Evolutionary conservation across 495 filamentous ascomycete species (phyloP), one percentile per base, ranked within the genome.

Genomic region (Terfezia claveryi): DNA sequence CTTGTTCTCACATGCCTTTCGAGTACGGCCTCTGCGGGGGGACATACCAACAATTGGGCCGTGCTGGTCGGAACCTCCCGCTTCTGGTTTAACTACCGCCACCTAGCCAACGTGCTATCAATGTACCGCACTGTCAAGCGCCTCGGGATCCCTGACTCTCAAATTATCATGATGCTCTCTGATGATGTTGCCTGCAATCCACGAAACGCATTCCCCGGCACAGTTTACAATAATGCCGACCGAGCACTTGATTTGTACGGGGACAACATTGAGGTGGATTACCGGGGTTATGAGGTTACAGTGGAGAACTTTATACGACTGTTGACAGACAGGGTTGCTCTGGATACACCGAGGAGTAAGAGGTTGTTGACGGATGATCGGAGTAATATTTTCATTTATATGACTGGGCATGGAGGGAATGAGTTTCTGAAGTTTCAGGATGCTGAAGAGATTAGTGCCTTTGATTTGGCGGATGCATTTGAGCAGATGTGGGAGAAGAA

Each of bases 401-500:
- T 98, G 91, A 98, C 91, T 5, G 91, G 91, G 4, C 91, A 98
- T 63, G 91, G 91, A 17, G 91, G 91, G n/a, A 93, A 95, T 64
- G 87, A 94, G 68, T 98, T 98, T 65, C 69, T 98, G 56, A 98
- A 98, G 67, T 98, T 98, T 68, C 91, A 98, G 66, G 91, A 98
- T 58, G 82, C 86, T 27, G 91, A 98, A 70, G 91, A 98, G 69
- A 95, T 98, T 51, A 87, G 86, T 56, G 85, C 86, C 0, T 95
- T 89, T 69, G 91, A 98, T 72, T 70, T 98, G 53, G 91, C 91
- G 27, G 85, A 98, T 71, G 91, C 92, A 11, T 96, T 98, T 67
- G 89, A 89, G 68, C 91, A 98, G 76, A 98, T 98, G 91, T 95
- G 88, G 86, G 92, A 98, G 72, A 98, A 98, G 80, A 87, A 88